Evolutionary conservation across 495 filamentous ascomycete genomes (phyloP).

Genomic region (Aspergillus diversus): DNA sequence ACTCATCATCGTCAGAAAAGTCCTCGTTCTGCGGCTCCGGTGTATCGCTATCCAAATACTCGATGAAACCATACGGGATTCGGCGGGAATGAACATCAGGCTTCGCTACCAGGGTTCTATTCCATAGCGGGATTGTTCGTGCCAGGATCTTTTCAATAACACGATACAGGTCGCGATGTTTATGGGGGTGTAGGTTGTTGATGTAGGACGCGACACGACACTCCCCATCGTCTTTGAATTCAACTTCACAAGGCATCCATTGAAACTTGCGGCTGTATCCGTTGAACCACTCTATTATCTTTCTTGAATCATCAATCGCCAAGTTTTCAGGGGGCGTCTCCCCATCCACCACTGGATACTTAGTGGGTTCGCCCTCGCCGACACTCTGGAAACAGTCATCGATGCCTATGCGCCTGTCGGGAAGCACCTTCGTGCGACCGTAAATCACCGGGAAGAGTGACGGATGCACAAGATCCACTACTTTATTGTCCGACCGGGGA

Average conservation of each 20-base stretch:
- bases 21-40: constrained; percentile 1
- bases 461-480: constrained; percentile 23
- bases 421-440: constrained; percentile 12
- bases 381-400: constrained; percentile 15
- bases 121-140: constrained; percentile 56
- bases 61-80: background rate
- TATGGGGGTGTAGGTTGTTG: constrained; percentile 63
- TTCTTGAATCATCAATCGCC: background rate
- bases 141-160: constrained; percentile 52
- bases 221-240: constrained; percentile 35
- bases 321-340: background rate
- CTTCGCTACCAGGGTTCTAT: constrained; percentile 22
- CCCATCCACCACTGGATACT: background rate
- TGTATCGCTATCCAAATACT: background rate
- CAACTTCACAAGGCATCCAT: constrained; percentile 63
- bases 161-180: constrained; percentile 49
- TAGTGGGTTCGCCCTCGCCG: constrained; percentile 3
- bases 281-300: background rate
- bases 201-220: constrained; percentile 52
- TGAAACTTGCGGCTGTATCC: constrained; percentile 46
- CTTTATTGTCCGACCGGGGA: constrained; percentile 19
- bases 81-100: background rate
- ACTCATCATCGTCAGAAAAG: background rate
- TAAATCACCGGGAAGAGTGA: constrained; percentile 23
- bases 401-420: constrained; percentile 3